These are phyloP conservation scores for Agrostemma githago DNA, from an alignment of 148 eudicot genomes.

Conservation along the genomic window DNA sequence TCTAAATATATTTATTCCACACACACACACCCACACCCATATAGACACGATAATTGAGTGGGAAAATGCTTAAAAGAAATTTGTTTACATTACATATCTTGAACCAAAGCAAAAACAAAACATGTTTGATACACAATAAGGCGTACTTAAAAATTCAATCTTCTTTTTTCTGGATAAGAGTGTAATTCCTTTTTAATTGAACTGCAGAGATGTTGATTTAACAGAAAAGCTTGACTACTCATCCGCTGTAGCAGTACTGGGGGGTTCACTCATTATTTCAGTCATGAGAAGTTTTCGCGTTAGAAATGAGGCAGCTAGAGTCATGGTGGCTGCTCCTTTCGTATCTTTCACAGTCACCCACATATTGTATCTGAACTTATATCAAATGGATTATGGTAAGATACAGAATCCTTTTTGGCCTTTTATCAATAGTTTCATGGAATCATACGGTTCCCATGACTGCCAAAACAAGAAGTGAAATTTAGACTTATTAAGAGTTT, in stretches of 20 bases:
- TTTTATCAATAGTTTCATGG: neutral
- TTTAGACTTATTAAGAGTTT: neutral
- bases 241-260: conserved; percentile 77
- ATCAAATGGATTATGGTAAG: conserved; percentile 72
- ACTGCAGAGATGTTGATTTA: conserved; percentile 66
- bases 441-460: neutral
- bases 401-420: neutral
- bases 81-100: neutral
- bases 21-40: neutral
- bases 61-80: neutral
- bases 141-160: too few species aligned
- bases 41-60: neutral
- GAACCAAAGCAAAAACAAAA: neutral
- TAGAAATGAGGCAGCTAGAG: conserved; percentile 61
- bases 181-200: conserved; percentile 3
- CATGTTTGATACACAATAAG: neutral
- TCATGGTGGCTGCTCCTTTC: conserved; percentile 76
- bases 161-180: neutral
- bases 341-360: conserved; percentile 68
- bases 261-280: conserved; percentile 69
- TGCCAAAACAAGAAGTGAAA: neutral
- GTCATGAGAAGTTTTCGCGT: conserved; percentile 66
- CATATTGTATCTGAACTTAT: conserved; percentile 70
- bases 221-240: conserved; percentile 87
- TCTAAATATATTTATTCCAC: neutral